phyloP scores from a whole-genome alignment of 2,329 filamentous ascomycete genomes.

The Plenodomus tracheiphilus region DNA sequence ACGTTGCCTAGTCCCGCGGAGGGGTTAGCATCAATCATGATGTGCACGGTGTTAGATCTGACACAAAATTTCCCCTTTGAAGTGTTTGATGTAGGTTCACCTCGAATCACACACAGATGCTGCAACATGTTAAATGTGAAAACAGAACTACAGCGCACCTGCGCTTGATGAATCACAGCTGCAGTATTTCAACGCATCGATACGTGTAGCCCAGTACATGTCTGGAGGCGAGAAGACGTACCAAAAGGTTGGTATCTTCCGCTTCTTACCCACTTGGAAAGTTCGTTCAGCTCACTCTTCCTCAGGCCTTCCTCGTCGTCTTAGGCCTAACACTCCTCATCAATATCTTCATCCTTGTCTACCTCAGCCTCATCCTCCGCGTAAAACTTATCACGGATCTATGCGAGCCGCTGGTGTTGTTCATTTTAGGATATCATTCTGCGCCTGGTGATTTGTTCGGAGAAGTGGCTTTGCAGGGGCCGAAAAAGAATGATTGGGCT shows the following conservation, averaged over 20 bases:
- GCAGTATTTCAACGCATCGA: slow-evolving; percentile 7
- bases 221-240: slow-evolving; percentile 8
- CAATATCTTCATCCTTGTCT: slow-evolving; percentile 10
- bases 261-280: neutral
- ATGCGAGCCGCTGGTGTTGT: slow-evolving; percentile 9
- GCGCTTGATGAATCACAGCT: neutral
- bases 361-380: slow-evolving; percentile 4
- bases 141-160: neutral
- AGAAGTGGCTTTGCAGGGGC: slow-evolving; percentile 4
- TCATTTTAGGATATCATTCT: slow-evolving; percentile 8
- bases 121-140: neutral
- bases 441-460: neutral
- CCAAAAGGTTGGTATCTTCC: slow-evolving; percentile 1
- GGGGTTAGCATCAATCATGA: slow-evolving; percentile 2
- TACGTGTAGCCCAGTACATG: slow-evolving; percentile 13
- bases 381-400: slow-evolving; percentile 9
- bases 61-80: slow-evolving; percentile 8
- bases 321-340: slow-evolving; percentile 1
- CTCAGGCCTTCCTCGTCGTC: slow-evolving; percentile 2
- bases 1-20: slow-evolving; percentile 6
- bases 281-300: neutral
- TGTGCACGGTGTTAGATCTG: slow-evolving; percentile 6
- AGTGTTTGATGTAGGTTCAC: neutral
- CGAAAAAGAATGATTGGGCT: neutral
- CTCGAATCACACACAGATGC: no score